Evolutionary conservation across 2,329 filamentous ascomycete genomes (phyloP).

Genomic region (Apiospora pterosperma): DNA sequence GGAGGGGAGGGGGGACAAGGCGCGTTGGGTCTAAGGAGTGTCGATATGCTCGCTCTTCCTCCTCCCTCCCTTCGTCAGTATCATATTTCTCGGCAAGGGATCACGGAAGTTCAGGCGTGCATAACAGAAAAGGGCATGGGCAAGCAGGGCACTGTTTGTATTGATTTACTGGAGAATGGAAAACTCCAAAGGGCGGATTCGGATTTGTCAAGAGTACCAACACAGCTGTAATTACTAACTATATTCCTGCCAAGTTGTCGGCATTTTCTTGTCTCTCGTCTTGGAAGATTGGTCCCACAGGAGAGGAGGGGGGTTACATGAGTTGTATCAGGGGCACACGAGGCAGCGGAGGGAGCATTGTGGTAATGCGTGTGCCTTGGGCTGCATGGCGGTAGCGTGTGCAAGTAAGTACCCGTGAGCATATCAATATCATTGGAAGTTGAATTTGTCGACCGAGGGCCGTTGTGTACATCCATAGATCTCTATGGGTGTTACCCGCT

Average conservation of each 20-base stretch:
- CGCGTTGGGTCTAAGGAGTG: background rate
- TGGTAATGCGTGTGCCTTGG: background rate
- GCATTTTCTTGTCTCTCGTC: background rate
- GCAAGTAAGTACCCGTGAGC: background rate
- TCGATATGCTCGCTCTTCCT: background rate
- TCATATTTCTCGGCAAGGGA: slow-evolving; percentile 4
- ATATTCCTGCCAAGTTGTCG: slow-evolving; percentile 2
- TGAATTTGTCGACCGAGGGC: background rate
- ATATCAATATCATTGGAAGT: background rate
- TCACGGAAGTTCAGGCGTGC: slow-evolving; percentile 10
- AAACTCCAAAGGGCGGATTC: background rate
- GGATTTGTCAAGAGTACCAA: slow-evolving; percentile 2
- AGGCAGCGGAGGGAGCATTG: background rate
- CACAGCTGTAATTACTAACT: slow-evolving; percentile 3
- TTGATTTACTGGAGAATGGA: background rate
- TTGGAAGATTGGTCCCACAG: background rate
- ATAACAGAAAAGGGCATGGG: background rate
- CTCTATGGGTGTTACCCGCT: no score
- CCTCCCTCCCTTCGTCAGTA: background rate
- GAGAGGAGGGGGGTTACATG: background rate
- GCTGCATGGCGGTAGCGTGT: background rate
- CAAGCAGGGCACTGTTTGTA: background rate
- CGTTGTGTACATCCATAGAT: no score
- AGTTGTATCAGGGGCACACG: background rate
- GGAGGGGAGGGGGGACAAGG: background rate